These are phyloP conservation scores for Clarireedia hainanense DNA, from an alignment of 2,329 filamentous ascomycete species.

Conservation along the genomic window DNA sequence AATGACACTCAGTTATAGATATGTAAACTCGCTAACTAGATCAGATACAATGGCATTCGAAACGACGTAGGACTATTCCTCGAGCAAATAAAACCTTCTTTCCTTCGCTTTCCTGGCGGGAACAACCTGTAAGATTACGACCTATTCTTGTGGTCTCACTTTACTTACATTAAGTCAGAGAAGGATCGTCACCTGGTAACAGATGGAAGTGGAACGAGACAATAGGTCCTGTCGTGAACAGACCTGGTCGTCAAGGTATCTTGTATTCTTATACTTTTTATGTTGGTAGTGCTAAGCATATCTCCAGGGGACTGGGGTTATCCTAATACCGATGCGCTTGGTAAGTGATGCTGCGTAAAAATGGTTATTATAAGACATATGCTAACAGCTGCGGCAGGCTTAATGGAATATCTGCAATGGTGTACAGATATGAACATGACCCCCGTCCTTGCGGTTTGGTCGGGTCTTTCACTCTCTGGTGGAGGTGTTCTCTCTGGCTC, in stretches of 20 bases:
- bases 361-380: neutral
- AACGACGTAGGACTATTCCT: slow-evolving; percentile 46
- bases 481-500: slow-evolving; percentile 33
- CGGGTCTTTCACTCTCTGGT: slow-evolving; percentile 34
- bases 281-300: neutral
- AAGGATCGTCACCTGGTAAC: slow-evolving; percentile 15
- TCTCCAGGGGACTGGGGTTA: slow-evolving; percentile 32
- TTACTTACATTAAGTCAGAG: slow-evolving; percentile 24
- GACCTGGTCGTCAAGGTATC: slow-evolving; percentile 28
- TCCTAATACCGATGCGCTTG: slow-evolving; percentile 38
- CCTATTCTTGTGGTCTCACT: slow-evolving; percentile 26
- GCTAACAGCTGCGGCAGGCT: neutral
- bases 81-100: slow-evolving; percentile 41
- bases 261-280: too few species aligned
- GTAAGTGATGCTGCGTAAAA: slow-evolving; percentile 21
- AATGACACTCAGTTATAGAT: neutral
- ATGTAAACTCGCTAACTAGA: neutral
- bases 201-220: slow-evolving; percentile 32
- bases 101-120: slow-evolving; percentile 57
- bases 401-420: slow-evolving; percentile 28
- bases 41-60: slow-evolving; percentile 45
- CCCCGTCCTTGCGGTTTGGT: slow-evolving; percentile 39
- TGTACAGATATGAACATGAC: slow-evolving; percentile 38
- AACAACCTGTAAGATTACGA: slow-evolving; percentile 42
- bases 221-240: slow-evolving; percentile 31